Evolutionary conservation across 164 flowering plant species (phyloP).

Genomic region (Sextonia rubra): DNA sequence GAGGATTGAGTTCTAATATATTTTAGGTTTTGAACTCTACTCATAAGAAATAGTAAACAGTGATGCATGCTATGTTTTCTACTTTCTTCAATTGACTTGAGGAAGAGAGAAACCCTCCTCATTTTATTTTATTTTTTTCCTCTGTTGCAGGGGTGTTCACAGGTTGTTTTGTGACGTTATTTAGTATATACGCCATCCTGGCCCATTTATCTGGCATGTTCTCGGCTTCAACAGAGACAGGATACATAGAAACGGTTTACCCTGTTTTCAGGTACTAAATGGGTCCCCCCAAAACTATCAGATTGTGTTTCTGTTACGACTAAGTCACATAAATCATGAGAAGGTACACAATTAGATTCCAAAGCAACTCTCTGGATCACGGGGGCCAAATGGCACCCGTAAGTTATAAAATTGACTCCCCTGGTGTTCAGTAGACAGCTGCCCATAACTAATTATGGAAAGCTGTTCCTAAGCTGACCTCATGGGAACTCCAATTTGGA

Average conservation of each 20-base stretch:
- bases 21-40: too few relatives aligned
- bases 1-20: too few relatives aligned
- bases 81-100: too few relatives aligned
- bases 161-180: constrained; percentile 80
- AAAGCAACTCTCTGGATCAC: too few relatives aligned
- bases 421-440: too few relatives aligned
- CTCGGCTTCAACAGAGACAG: constrained; percentile 31
- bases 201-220: constrained; percentile 83
- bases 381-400: too few relatives aligned
- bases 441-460: too few relatives aligned
- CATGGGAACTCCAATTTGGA: too few relatives aligned
- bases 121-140: neutral
- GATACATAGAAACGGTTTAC: constrained; percentile 76
- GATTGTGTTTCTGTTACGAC: neutral
- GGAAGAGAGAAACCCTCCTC: neutral
- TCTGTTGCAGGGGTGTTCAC: constrained; percentile 78
- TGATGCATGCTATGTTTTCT: too few relatives aligned
- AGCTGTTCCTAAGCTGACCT: too few relatives aligned
- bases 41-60: too few relatives aligned
- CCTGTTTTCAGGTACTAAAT: constrained; percentile 83
- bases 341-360: too few relatives aligned
- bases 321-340: neutral
- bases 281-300: neutral
- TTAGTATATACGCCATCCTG: constrained; percentile 69
- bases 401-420: neutral